These are phyloP conservation scores for Pseudogymnoascus sp. DNA, from an alignment of 2,329 filamentous ascomycete genomes.

Conservation along the genomic window DNA sequence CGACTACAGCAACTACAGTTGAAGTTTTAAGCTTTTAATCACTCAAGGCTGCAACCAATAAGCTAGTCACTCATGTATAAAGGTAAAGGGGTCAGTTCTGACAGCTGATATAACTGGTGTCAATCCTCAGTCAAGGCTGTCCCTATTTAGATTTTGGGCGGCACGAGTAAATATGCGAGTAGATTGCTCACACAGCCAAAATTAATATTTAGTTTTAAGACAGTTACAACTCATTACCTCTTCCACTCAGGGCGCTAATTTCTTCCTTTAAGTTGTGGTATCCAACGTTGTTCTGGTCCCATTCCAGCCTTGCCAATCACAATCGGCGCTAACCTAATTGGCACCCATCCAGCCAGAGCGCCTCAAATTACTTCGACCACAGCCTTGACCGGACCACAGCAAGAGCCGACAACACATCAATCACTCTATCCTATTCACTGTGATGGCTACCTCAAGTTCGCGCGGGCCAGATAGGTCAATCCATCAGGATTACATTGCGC, in stretches of 20 bases:
- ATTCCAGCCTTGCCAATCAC: slow-evolving; percentile 4
- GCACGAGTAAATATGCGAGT: not conserved
- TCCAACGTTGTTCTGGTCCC: not conserved
- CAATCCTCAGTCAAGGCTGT: too few species aligned
- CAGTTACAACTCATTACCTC: not conserved
- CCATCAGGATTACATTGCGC: slow-evolving; percentile 95
- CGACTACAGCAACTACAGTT: too few species aligned
- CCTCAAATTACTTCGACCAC: slow-evolving; percentile 8
- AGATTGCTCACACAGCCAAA: not conserved
- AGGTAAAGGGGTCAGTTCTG: too few species aligned
- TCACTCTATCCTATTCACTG: not conserved
- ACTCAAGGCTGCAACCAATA: too few species aligned
- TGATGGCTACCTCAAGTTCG: slow-evolving; percentile 36
- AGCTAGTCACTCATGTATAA: too few species aligned
- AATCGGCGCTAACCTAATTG: not conserved
- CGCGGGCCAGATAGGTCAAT: slow-evolving; percentile 44
- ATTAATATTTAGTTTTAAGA: not conserved
- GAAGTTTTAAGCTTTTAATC: too few species aligned
- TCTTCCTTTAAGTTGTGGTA: not conserved
- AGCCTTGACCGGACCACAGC: not conserved
- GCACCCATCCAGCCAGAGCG: not conserved
- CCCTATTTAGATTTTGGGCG: too few species aligned
- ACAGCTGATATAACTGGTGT: too few species aligned
- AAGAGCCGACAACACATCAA: not conserved
- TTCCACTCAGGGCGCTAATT: not conserved